Evolutionary conservation across 371 early-diverging fungal genomes (phyloP).

Genomic region (Lichtheimia corymbifera): DNA sequence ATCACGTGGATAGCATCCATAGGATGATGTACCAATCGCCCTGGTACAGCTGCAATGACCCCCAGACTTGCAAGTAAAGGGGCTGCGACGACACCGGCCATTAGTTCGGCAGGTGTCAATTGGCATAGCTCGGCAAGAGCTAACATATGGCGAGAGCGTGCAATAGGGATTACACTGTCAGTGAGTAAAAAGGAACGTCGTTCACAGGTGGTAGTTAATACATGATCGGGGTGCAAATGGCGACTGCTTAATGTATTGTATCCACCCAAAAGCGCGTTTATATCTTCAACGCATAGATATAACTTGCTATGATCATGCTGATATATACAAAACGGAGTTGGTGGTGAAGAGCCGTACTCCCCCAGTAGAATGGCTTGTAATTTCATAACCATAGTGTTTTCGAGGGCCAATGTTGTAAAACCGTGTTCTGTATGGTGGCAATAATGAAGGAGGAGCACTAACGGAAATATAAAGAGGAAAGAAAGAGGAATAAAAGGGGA

Average conservation of each 20-base stretch:
- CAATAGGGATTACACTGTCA: conserved; percentile 23
- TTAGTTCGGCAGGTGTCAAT: conserved; percentile 25
- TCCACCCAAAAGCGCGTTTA: conserved; percentile 11
- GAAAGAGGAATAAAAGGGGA: conserved; percentile 9
- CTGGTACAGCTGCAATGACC: conserved; percentile 1
- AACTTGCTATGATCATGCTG: conserved; percentile 10
- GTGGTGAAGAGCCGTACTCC: conserved; percentile 4
- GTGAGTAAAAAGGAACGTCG: conserved; percentile 20
- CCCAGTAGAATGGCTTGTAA: conserved; percentile 11
- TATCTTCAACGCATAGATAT: conserved; percentile 24
- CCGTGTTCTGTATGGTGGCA: neutral
- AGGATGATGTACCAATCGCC: conserved; percentile 5
- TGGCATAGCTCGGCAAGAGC: conserved; percentile 39
- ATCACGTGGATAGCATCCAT: conserved; percentile 9
- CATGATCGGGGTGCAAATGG: conserved; percentile 10
- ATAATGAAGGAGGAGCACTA: conserved; percentile 3
- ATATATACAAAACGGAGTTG: conserved; percentile 12
- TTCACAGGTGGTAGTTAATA: conserved; percentile 13
- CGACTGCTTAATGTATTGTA: conserved; percentile 1
- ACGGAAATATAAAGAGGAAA: conserved; percentile 13
- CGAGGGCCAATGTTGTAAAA: conserved; percentile 1
- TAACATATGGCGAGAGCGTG: conserved; percentile 24
- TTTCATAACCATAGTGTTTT: conserved; percentile 5
- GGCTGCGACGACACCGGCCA: conserved; percentile 28
- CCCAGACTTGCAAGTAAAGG: conserved; percentile 26